phyloP scores from a whole-genome alignment of 2,329 filamentous ascomycete species.

The Zarea fungicola region DNA sequence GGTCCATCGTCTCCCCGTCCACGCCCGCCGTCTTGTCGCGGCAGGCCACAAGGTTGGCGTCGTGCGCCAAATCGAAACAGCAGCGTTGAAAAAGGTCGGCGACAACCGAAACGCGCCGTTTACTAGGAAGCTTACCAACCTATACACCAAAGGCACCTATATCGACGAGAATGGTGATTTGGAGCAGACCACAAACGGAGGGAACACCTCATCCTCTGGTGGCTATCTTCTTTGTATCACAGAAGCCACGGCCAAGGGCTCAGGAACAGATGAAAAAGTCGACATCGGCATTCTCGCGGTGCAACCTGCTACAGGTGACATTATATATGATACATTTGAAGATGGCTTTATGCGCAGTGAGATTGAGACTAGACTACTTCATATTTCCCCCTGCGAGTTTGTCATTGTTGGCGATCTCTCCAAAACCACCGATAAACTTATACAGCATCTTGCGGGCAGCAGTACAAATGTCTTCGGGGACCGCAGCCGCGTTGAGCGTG shows the following conservation, averaged over 20 bases:
- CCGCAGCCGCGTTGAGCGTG: constrained; percentile 76
- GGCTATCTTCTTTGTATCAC: constrained; percentile 95
- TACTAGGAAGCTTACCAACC: constrained; percentile 83
- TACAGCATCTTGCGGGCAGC: constrained; percentile 83
- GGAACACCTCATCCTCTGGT: constrained; percentile 50
- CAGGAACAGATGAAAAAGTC: constrained; percentile 87
- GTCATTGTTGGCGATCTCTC: constrained; percentile 88
- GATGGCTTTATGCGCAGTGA: constrained; percentile 97
- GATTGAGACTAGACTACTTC: constrained; percentile 88
- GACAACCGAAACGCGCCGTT: constrained; percentile 94
- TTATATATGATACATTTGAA: constrained; percentile 93
- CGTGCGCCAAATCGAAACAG: constrained; percentile 90
- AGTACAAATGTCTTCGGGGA: constrained; percentile 92
- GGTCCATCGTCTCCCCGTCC: constrained; percentile 83
- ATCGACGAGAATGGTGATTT: constrained; percentile 87
- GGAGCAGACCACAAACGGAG: constrained; percentile 42
- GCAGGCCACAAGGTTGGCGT: constrained; percentile 96
- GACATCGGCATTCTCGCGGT: constrained; percentile 89
- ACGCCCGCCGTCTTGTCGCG: constrained; percentile 85
- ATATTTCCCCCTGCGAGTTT: constrained; percentile 94
- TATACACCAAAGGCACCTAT: constrained; percentile 98
- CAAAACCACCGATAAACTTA: constrained; percentile 84
- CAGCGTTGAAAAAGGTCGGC: constrained; percentile 88
- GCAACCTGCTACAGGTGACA: constrained; percentile 90
- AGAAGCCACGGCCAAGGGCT: constrained; percentile 72